These are phyloP conservation scores for Aurantiochytrium sp. DNA, from an alignment of 108 stramenopile genomes.

Conservation along the genomic window DNA sequence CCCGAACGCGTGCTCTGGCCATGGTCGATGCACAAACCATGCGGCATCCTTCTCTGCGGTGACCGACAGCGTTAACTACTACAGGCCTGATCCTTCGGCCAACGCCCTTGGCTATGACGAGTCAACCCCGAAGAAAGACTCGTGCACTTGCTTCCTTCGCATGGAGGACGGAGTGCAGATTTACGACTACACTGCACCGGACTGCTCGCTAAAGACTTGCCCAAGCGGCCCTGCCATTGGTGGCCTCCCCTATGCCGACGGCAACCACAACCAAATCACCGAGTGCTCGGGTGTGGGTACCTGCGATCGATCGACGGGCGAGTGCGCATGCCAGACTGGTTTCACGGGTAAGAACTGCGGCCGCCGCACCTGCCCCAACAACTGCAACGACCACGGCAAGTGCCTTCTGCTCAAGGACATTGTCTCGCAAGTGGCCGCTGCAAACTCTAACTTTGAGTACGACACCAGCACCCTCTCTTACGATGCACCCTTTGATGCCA, in stretches of 20 bases:
- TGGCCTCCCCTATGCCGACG: conserved; percentile 17
- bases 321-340: conserved; percentile 46
- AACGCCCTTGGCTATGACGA: not conserved
- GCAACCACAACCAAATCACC: conserved; percentile 32
- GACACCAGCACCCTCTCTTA: conserved; percentile 32
- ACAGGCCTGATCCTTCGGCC: not conserved
- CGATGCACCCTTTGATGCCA: conserved; percentile 56
- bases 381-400: conserved; percentile 52
- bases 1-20: conserved; percentile 56
- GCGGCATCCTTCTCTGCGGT: not conserved
- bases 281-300: conserved; percentile 52
- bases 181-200: conserved; percentile 42
- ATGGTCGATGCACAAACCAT: conserved; percentile 46
- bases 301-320: conserved; percentile 44
- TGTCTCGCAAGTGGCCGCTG: conserved; percentile 51
- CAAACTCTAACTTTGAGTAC: not conserved
- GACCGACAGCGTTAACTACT: not conserved
- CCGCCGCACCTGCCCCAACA: conserved; percentile 48
- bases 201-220: conserved; percentile 41
- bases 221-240: conserved; percentile 37
- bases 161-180: conserved; percentile 43
- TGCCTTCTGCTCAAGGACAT: conserved; percentile 58
- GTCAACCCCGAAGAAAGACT: conserved; percentile 37
- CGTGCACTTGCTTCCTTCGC: conserved; percentile 66
- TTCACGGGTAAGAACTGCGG: conserved; percentile 50